These are phyloP conservation scores for Alternaria longipes DNA, from an alignment of 2,329 filamentous ascomycete genomes.

Conservation along the genomic window DNA sequence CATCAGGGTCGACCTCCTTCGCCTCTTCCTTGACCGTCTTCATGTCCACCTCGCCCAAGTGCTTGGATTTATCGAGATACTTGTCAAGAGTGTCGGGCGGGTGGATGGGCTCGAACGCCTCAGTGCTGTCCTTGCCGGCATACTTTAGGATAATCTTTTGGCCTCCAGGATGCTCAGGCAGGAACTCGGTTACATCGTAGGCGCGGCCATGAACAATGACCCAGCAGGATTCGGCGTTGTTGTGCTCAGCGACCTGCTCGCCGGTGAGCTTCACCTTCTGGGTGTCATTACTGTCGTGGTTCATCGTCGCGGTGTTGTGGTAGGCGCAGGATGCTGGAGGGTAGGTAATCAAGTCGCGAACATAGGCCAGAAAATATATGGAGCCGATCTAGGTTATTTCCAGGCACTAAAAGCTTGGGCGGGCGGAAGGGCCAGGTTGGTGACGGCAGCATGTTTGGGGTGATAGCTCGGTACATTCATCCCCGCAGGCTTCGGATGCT, in stretches of 20 bases:
- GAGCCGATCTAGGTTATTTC: conserved; percentile 26
- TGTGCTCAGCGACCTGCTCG: conserved; percentile 72
- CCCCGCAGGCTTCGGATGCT: conserved; percentile 33
- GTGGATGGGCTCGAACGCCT: conserved; percentile 64
- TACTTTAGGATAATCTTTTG: conserved; percentile 96
- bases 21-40: conserved; percentile 46
- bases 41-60: conserved; percentile 53
- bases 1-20: conserved; percentile 64
- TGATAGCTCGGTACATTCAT: conserved; percentile 43
- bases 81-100: conserved; percentile 57
- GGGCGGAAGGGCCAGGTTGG: conserved; percentile 42
- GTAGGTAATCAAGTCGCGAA: conserved; percentile 10
- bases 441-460: conserved; percentile 38
- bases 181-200: conserved; percentile 73
- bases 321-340: conserved; percentile 1
- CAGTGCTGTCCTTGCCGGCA: conserved; percentile 50
- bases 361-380: conserved; percentile 17
- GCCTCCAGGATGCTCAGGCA: conserved; percentile 70
- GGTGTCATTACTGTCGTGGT: conserved; percentile 54
- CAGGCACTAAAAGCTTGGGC: conserved; percentile 29
- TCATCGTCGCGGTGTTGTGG: conserved; percentile 49
- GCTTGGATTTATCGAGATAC: conserved; percentile 55
- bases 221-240: conserved; percentile 80
- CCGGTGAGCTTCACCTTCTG: conserved; percentile 57
- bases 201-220: conserved; percentile 73